phyloP scores from a whole-genome alignment of 129 eudicot genomes.

The Mikania micrantha region DNA sequence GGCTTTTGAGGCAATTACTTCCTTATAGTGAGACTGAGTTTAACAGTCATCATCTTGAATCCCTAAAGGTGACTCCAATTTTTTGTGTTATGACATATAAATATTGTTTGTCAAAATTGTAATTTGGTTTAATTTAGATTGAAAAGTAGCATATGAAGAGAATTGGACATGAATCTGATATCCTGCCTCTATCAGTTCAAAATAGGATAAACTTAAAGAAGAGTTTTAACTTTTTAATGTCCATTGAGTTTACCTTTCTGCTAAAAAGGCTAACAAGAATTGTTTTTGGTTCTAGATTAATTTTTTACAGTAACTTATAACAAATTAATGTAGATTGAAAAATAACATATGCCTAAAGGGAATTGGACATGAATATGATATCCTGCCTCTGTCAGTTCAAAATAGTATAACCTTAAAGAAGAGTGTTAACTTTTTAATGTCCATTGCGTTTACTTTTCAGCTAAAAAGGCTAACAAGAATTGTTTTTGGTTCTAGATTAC shows the following conservation, averaged over 20 bases:
- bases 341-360: neutral
- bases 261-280: neutral
- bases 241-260: neutral
- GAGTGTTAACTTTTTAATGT: neutral
- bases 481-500: neutral
- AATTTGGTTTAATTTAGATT: neutral
- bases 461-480: neutral
- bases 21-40: constrained; percentile 87
- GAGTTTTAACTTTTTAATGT: neutral
- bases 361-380: constrained; percentile 7
- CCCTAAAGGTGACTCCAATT: constrained; percentile 50
- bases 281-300: neutral
- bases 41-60: constrained; percentile 52
- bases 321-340: neutral
- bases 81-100: neutral
- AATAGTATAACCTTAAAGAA: neutral
- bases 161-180: constrained; percentile 7
- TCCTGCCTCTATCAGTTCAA: neutral
- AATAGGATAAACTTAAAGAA: neutral
- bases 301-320: neutral
- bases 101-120: neutral
- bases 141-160: neutral
- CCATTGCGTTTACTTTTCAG: neutral
- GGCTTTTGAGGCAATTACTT: constrained; percentile 94
- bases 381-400: neutral